phyloP scores from a whole-genome alignment of 2,329 filamentous ascomycete genomes.

The Scedosporium apiospermum region DNA sequence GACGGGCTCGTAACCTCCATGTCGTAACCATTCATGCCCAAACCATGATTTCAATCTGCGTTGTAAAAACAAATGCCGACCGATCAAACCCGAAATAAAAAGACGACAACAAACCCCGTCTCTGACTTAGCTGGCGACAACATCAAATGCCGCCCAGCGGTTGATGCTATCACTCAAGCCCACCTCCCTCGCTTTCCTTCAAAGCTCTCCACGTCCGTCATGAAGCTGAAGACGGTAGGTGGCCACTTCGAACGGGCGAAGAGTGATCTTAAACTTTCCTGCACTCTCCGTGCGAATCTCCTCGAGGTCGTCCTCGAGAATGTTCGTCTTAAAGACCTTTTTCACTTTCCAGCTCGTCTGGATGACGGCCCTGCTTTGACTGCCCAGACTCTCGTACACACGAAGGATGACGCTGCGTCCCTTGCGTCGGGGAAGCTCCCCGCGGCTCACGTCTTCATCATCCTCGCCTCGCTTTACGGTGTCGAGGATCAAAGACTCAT shows the following conservation, averaged over 20 bases:
- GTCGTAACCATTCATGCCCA: no score
- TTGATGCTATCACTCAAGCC: neutral
- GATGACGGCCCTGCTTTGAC: constrained; percentile 64
- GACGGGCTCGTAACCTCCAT: no score
- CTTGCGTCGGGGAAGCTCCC: constrained; percentile 52
- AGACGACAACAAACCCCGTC: no score
- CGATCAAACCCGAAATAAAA: no score
- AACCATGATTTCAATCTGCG: no score
- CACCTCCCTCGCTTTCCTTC: neutral
- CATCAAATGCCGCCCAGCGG: neutral
- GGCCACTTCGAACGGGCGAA: constrained; percentile 78
- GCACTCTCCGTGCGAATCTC: constrained; percentile 41
- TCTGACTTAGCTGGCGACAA: neutral
- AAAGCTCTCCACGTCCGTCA: constrained; percentile 12
- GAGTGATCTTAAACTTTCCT: constrained; percentile 48
- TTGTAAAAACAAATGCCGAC: no score
- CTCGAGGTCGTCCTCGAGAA: constrained; percentile 79
- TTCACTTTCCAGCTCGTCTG: constrained; percentile 60
- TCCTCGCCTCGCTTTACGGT: constrained; percentile 90
- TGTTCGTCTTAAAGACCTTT: constrained; percentile 72
- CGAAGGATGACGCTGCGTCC: constrained; percentile 75
- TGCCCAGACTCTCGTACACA: constrained; percentile 83
- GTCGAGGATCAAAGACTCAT: constrained; percentile 67
- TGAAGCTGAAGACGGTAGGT: constrained; percentile 59
- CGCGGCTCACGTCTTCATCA: constrained; percentile 61